Conservation (phyloP, 176 grass and related monocot genomes). For the Dendrocalamus sinicus region DNA sequence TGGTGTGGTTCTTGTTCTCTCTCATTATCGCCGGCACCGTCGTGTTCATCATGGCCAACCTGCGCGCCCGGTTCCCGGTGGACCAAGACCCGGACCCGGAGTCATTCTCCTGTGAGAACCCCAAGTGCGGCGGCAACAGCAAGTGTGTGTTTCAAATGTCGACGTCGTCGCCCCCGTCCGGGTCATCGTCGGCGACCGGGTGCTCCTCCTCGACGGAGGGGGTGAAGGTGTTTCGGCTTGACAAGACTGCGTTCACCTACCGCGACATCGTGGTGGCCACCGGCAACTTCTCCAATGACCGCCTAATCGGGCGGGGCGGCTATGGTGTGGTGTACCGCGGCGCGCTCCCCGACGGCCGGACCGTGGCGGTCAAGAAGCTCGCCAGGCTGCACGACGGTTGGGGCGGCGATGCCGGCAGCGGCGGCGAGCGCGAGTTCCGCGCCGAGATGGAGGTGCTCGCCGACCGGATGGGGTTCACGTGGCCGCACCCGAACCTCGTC, state of each 20-base stretch:
- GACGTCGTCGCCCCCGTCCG: slow-evolving; percentile 37
- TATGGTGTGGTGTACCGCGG: slow-evolving; percentile 88
- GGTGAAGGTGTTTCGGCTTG: slow-evolving; percentile 72
- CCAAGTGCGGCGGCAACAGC: slow-evolving; percentile 35
- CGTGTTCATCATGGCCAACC: slow-evolving; percentile 42
- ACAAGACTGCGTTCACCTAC: slow-evolving; percentile 73
- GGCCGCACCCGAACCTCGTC: slow-evolving; percentile 88
- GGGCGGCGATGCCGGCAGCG: slow-evolving; percentile 37
- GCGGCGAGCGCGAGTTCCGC: slow-evolving; percentile 76
- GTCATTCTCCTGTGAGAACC: slow-evolving; percentile 37
- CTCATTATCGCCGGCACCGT: slow-evolving; percentile 39
- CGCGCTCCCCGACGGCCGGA: slow-evolving; percentile 72
- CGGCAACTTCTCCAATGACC: slow-evolving; percentile 64
- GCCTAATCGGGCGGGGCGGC: slow-evolving; percentile 78
- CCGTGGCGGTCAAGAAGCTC: slow-evolving; percentile 85
- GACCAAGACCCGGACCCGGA: slow-evolving; percentile 52
- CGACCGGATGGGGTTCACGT: slow-evolving; percentile 52
- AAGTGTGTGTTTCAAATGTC: slow-evolving; percentile 43
- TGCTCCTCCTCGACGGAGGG: slow-evolving; percentile 52
- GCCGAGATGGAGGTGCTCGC: slow-evolving; percentile 95
- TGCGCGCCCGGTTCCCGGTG: slow-evolving; percentile 40
- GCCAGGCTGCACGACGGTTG: slow-evolving; percentile 41
- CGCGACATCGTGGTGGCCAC: slow-evolving; percentile 81
- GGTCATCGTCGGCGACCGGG: slow-evolving; percentile 28
- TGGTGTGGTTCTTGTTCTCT: slow-evolving; percentile 52